Evolutionary conservation across 2,329 filamentous ascomycete species (phyloP), one percentile per base, ranked within the genome.

Genomic region (Ambrosiella xylebori): DNA sequence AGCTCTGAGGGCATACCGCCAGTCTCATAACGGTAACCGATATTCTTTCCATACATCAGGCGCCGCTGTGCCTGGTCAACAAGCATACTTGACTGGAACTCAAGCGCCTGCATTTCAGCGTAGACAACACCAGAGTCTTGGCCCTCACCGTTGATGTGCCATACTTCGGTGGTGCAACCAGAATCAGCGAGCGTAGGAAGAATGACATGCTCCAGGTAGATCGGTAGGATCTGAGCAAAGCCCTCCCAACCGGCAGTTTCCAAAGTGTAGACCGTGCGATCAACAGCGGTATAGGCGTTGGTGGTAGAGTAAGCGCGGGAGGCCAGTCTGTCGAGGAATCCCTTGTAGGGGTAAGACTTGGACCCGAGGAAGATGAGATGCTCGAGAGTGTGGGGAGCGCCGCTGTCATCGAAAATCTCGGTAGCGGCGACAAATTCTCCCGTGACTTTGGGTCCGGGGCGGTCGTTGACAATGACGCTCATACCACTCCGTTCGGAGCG

Each of bases 81-180:
- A 60, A 97, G 80, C 68, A 95, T 88, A 7, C 77, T 75, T 63
- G 86, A 83, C 56, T 81, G 84, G 67, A 95, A 95, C 67, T 97
- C 86, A 1, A 95, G 82, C 27, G 84, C 93, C 71, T 98, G 93
- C 93, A 98, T 98, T 71, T 98, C 93, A 0, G 91, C 96, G 71
- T 98, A 98, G 7, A 98, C 93, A 1, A 96, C 90, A 62, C 89
- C 93, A 47, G 93, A 93, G 76, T 98, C 93, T 62, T 97, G 86
- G 59, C 93, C 93, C 63, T 87, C 82, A 13, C 88, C 91, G 67
- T 98, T 88, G 58, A 98, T 80, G 68, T 98, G 93, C 72, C 95
- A 89, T 1, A 98, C 93, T 69, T 98, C 93, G 2, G 93, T 98
- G 63, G 91, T 85, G 68, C 94, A 96, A 9, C 82, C 88, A 58